phyloP scores from a whole-genome alignment of 2,329 filamentous ascomycete genomes.

The Kalaharituber pfeilii region DNA sequence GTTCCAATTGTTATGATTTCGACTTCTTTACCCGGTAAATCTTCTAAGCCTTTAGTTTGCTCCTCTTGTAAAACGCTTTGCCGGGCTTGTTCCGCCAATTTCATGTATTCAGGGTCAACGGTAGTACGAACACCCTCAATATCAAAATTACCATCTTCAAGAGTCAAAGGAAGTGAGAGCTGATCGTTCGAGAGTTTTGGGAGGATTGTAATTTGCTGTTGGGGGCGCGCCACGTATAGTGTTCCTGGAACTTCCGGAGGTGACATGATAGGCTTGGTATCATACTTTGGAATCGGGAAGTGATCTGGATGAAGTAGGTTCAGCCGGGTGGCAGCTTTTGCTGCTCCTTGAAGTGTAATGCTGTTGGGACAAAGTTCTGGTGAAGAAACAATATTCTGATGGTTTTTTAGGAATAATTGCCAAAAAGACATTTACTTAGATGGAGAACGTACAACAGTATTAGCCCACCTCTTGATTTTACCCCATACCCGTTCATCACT shows the following conservation, averaged over 20 bases:
- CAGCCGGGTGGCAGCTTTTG: constrained; percentile 49
- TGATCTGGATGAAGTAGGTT: constrained; percentile 54
- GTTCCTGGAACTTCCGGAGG: constrained; percentile 2
- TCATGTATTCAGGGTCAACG: constrained; percentile 31
- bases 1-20: constrained; percentile 82
- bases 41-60: constrained; percentile 24
- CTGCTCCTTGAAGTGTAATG: constrained; percentile 49
- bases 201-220: background rate
- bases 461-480: constrained; percentile 47
- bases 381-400: constrained; percentile 64
- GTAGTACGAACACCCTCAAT: constrained; percentile 15
- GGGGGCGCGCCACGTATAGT: constrained; percentile 4
- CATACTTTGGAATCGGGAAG: constrained; percentile 52
- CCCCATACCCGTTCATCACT: constrained; percentile 43
- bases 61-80: constrained; percentile 24
- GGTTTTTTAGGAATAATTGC: constrained; percentile 21
- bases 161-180: constrained; percentile 4
- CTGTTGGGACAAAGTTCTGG: constrained; percentile 58
- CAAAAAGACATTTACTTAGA: background rate
- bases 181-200: constrained; percentile 2
- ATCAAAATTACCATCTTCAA: constrained; percentile 12
- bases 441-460: background rate
- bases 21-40: constrained; percentile 54
- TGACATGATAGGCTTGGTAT: constrained; percentile 33
- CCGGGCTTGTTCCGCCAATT: constrained; percentile 37